Evolutionary conservation across 2,329 filamentous ascomycete species (phyloP).

Genomic region (Cadophora gregata): DNA sequence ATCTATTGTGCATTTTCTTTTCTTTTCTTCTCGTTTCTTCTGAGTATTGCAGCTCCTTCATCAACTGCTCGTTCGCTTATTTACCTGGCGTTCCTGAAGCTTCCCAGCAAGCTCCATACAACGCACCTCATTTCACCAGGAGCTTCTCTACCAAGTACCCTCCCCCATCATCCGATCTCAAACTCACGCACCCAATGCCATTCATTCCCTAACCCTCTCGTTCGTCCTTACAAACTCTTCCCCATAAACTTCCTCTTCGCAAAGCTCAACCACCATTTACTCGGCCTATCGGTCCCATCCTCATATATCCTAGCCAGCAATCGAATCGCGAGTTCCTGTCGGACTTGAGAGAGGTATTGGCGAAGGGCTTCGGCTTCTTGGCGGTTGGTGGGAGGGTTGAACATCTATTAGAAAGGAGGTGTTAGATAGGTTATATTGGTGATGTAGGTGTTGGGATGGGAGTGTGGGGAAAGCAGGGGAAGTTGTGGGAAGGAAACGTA

Average conservation of each 20-base stretch:
- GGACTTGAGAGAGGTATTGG: slow-evolving; percentile 89
- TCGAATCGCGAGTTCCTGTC: slow-evolving; percentile 86
- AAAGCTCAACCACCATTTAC: slow-evolving; percentile 98
- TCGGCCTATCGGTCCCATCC: slow-evolving; percentile 74
- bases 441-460: background rate
- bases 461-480: slow-evolving; percentile 8
- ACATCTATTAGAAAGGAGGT: slow-evolving; percentile 62
- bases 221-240: slow-evolving; percentile 71
- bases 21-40: background rate
- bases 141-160: too few relatives aligned
- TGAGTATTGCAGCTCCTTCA: too few relatives aligned
- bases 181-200: background rate
- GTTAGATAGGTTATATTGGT: background rate
- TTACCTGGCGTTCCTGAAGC: background rate
- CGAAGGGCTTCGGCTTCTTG: slow-evolving; percentile 88
- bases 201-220: background rate
- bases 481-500: slow-evolving; percentile 43
- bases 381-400: slow-evolving; percentile 84
- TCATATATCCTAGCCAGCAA: slow-evolving; percentile 88
- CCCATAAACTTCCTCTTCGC: slow-evolving; percentile 99
- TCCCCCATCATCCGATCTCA: background rate
- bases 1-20: background rate
- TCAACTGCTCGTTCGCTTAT: too few relatives aligned
- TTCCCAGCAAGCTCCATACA: background rate
- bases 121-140: too few relatives aligned